Evolutionary conservation across 371 early-diverging fungal species (phyloP).

Genomic region (Saksenaea oblongispora): DNA sequence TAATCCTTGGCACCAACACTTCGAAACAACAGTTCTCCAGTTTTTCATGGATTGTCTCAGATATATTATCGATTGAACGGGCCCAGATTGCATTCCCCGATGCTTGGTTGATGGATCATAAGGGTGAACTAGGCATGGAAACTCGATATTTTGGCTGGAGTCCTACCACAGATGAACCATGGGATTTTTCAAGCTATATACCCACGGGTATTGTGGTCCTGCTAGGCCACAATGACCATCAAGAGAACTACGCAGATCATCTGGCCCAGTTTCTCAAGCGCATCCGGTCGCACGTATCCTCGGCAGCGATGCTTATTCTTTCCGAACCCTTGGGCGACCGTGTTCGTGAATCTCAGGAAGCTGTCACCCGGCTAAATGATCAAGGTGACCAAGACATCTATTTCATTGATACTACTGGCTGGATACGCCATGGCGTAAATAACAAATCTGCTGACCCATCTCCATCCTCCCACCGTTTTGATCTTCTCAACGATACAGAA

Average conservation of each 20-base stretch:
- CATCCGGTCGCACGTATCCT: constrained; percentile 17
- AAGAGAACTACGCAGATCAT: constrained; percentile 17
- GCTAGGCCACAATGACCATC: constrained; percentile 31
- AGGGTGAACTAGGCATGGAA: constrained; percentile 27
- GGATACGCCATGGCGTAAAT: constrained; percentile 34
- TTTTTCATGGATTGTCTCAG: constrained; percentile 40
- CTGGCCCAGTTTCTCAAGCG: constrained; percentile 24
- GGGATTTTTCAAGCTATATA: constrained; percentile 14
- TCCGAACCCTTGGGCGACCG: constrained; percentile 45
- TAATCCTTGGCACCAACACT: constrained; percentile 30
- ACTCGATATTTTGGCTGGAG: constrained; percentile 35
- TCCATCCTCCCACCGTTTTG: constrained; percentile 16
- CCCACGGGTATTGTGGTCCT: constrained; percentile 26
- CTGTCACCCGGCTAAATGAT: constrained; percentile 28
- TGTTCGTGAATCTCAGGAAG: constrained; percentile 38
- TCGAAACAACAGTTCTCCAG: constrained; percentile 30
- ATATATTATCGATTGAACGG: constrained; percentile 29
- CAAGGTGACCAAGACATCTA: constrained; percentile 34
- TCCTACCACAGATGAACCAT: constrained; percentile 5
- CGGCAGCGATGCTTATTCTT: constrained; percentile 32
- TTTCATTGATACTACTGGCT: constrained; percentile 46
- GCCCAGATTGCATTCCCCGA: constrained; percentile 31
- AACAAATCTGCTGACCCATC: background rate
- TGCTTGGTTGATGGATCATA: constrained; percentile 31
- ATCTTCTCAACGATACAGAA: constrained; percentile 37